Base-by-base conservation (phyloP, 345 rosid species). In the Salix caprea region DNA sequence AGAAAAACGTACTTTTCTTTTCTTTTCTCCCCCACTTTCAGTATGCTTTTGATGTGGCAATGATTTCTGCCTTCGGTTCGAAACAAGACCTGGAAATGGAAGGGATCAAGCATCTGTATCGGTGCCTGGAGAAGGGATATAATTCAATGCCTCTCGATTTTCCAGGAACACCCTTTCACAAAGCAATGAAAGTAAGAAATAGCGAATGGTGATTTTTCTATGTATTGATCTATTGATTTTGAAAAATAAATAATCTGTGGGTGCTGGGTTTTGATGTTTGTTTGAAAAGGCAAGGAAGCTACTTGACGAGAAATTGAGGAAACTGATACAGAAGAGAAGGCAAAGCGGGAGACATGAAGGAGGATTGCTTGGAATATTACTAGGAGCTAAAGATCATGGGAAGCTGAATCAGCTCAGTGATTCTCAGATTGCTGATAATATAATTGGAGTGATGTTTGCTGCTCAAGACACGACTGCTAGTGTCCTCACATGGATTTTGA, bases 11-110 rank as follows among this genome's bases (percentile, higher is more conserved):
- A 19, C 19, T 8, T 61, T 24, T 81, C 44, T 67, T 42, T 48
- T 80, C 70, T 77, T 70, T 78, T 69, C 15, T 42, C 12, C 30
- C 8, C 56, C n/a, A 32, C 5, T 69, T 76, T 36, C 75, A 93
- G 99, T 96, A 90, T 85, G 97, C 99, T 78, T 92, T 91, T 82
- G 92, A 96, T 76, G 99, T 96, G 89, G 99, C 99, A 81, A 87
- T 93, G 81, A 85, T 86, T 21, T 90, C 96, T 70, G 93, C 86
- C 28, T 89, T 95, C 34, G 99, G 99, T 4, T 84, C 77, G 48
- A 86, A 84, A 80, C 82, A 82, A 81, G 88, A 85, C 46, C 65
- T 82, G 74, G 83, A 87, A 79, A 86, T 86, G 79, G 88, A 89
- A 80, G 87, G 77, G 69, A 90, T 95, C 74, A 91, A 91, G 78